These are phyloP conservation scores for Cordyceps fumosorosea DNA, from an alignment of 2,329 filamentous ascomycete species.

Conservation along the genomic window DNA sequence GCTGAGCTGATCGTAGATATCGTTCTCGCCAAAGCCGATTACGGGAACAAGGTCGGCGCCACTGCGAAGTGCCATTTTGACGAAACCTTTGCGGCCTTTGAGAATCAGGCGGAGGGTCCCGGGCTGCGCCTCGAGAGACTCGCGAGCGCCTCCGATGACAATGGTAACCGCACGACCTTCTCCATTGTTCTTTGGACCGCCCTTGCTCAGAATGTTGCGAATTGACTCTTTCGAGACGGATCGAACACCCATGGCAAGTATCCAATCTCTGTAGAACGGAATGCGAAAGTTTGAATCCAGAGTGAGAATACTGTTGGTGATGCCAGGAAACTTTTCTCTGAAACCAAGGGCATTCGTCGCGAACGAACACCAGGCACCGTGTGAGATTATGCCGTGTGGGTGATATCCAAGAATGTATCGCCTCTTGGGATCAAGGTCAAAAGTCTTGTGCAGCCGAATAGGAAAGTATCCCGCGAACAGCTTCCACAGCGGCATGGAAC, in stretches of 20 bases:
- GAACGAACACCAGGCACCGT: conserved; percentile 91
- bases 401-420: conserved; percentile 98
- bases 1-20: conserved; percentile 86
- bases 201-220: conserved; percentile 57
- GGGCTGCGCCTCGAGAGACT: conserved; percentile 84
- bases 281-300: conserved; percentile 95
- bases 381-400: conserved; percentile 93
- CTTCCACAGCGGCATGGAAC: conserved; percentile 71
- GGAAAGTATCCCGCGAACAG: conserved; percentile 93
- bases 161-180: conserved; percentile 97
- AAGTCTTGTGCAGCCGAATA: conserved; percentile 77
- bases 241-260: conserved; percentile 78
- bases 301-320: conserved; percentile 88
- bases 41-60: conserved; percentile 94
- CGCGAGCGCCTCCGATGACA: conserved; percentile 84
- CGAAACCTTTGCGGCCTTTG: conserved; percentile 79
- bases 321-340: conserved; percentile 80
- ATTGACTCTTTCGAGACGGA: conserved; percentile 77
- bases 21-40: conserved; percentile 89
- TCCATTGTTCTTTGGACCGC: conserved; percentile 69
- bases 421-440: conserved; percentile 67
- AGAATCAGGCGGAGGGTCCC: conserved; percentile 71
- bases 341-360: conserved; percentile 87
- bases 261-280: conserved; percentile 89
- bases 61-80: conserved; percentile 85